These are phyloP conservation scores for Periconia sp. DNA, from an alignment of 2,329 filamentous ascomycete species.

Conservation along the genomic window DNA sequence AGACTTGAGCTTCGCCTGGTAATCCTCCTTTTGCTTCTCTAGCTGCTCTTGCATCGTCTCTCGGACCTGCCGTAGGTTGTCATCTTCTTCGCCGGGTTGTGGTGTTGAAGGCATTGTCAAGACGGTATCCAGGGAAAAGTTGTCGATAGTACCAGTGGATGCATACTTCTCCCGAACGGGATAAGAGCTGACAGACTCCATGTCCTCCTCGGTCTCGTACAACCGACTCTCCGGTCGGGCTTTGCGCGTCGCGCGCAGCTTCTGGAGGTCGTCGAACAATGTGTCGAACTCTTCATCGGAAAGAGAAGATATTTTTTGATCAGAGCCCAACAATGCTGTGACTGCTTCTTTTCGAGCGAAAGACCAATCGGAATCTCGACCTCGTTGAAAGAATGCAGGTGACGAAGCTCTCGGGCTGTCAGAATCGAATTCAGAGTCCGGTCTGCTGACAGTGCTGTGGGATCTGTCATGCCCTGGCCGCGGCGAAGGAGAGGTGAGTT, in stretches of 20 bases:
- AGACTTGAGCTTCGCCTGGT: slow-evolving; percentile 75
- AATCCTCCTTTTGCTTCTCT: slow-evolving; percentile 84
- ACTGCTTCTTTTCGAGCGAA: slow-evolving; percentile 94
- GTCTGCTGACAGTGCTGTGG: slow-evolving; percentile 69
- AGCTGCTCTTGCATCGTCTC: slow-evolving; percentile 85
- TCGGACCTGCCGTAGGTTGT: slow-evolving; percentile 73
- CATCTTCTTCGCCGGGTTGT: slow-evolving; percentile 75
- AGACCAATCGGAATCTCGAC: slow-evolving; percentile 91
- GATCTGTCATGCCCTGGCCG: slow-evolving; percentile 76
- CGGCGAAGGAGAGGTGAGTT: slow-evolving; percentile 67
- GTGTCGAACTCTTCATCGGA: slow-evolving; percentile 94
- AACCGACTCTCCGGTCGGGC: slow-evolving; percentile 64
- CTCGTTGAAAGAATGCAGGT: slow-evolving; percentile 70
- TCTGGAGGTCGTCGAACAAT: slow-evolving; percentile 92
- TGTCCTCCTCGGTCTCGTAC: slow-evolving; percentile 76
- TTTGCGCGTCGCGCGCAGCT: slow-evolving; percentile 82
- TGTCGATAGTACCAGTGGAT: slow-evolving; percentile 92
- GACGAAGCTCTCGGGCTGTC: slow-evolving; percentile 79
- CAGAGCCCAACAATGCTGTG: slow-evolving; percentile 83
- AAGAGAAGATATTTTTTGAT: slow-evolving; percentile 88
- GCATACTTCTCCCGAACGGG: slow-evolving; percentile 92
- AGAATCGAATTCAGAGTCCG: slow-evolving; percentile 75
- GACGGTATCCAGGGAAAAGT: slow-evolving; percentile 92
- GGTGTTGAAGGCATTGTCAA: slow-evolving; percentile 95
- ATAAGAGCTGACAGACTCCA: slow-evolving; percentile 87